Evolutionary conservation across 495 filamentous ascomycete species (phyloP).

Genomic region (Bombardia bombarda): DNA sequence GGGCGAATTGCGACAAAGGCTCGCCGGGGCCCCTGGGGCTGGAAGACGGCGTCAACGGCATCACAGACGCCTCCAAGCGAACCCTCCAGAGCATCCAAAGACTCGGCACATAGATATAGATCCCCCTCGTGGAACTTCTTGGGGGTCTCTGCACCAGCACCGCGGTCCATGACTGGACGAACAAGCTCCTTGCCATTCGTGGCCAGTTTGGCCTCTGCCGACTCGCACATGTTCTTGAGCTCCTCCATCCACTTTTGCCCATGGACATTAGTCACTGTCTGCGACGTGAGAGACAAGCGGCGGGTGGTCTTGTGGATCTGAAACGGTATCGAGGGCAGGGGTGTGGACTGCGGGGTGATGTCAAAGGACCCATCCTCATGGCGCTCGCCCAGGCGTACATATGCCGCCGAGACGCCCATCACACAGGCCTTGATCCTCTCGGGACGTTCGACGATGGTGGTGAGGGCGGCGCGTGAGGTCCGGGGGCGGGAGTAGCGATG

Average conservation of each 20-base stretch:
- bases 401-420: conserved; percentile 76
- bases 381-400: conserved; percentile 76
- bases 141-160: conserved; percentile 33
- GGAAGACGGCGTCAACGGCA: conserved; percentile 79
- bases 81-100: conserved; percentile 78
- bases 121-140: conserved; percentile 71
- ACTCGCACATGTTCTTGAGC: conserved; percentile 72
- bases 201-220: conserved; percentile 65
- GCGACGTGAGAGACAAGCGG: conserved; percentile 53
- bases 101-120: conserved; percentile 80
- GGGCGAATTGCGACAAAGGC: conserved; percentile 74
- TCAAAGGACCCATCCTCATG: conserved; percentile 64
- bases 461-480: conserved; percentile 54
- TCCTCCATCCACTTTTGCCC: conserved; percentile 88
- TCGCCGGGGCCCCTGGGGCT: conserved; percentile 48
- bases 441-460: conserved; percentile 80
- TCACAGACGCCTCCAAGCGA: conserved; percentile 85
- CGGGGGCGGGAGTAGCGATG: conserved; percentile 83
- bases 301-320: conserved; percentile 68
- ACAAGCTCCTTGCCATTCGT: conserved; percentile 66
- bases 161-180: conserved; percentile 47
- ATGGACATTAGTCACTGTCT: conserved; percentile 73
- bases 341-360: conserved; percentile 44
- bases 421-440: conserved; percentile 83
- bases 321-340: conserved; percentile 63